Base-by-base conservation (phyloP, 768 basidiomycete genomes). In the Mycena kentingensis region DNA sequence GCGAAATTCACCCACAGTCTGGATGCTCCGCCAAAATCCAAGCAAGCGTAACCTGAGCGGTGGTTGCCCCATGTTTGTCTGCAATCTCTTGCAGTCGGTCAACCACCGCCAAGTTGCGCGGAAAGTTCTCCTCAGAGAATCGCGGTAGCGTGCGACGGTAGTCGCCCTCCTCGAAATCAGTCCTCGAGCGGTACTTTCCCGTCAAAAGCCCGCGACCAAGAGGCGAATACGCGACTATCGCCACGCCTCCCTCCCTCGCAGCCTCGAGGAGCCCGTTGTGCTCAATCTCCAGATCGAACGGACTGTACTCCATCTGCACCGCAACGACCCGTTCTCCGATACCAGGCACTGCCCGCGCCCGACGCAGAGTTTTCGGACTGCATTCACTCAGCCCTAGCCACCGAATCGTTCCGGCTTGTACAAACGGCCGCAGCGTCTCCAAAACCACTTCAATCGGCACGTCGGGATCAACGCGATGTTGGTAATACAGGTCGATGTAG, bases 91-190 rank as follows among this genome's bases (percentile, higher is more conserved):
- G 64, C 15, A 75, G 50, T 27, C 64, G 63, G 5, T 75, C 70
- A 7, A 58, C 70, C 5, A 77, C 42, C 26, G 67, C 69, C 28
- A 77, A 63, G 46, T 78, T 72, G 48, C 70, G 75, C 0, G 73
- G 72, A 61, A 80, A 79, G 61, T 77, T 79, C 52, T 75, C 75
- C 42, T 65, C 59, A 11, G 65, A 67, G 51, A 65, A 67, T 35
- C 64, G 57, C 16, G 72, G 73, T 21, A 73, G 51, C 24, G 57
- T 49, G 13, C 65, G 61, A 10, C 74, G 57, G 35, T 68, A 66
- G 49, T 75, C 74, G 16, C 51, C 62, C 49, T 63, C 60, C 26
- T 65, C 70, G 34, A 76, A 73, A 47, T 74, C 74, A 13, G 69
- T 69, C 2, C 65, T 65, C 13, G 68, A 67, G 49, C 62, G 69